A percentile compares a stretch with the other conserved stretches of the same genome.
Conservation (phyloP, 345 rosid genomes). For the Citrus medica region DNA sequence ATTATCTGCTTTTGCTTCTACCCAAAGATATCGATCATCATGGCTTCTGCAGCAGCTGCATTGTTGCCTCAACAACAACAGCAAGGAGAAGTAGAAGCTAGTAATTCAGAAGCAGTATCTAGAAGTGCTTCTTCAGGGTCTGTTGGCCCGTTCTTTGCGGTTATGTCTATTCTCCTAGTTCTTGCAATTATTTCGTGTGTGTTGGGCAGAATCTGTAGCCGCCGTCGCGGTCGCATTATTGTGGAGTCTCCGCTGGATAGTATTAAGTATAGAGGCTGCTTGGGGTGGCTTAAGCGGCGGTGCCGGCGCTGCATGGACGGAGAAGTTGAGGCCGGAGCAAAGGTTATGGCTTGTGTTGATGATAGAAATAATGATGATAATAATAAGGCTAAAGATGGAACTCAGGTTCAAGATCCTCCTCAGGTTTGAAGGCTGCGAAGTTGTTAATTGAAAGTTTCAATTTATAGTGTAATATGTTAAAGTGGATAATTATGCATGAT, state of each 20-base stretch:
- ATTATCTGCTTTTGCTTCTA: not conserved
- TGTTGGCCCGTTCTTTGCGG: constrained; percentile 69
- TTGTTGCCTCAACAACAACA: constrained; percentile 31
- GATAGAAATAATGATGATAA: not conserved
- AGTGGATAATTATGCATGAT: not conserved
- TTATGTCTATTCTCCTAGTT: constrained; percentile 49
- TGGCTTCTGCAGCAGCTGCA: constrained; percentile 26
- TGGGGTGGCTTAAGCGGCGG: constrained; percentile 42
- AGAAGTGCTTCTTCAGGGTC: constrained; percentile 39
- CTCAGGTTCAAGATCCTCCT: not conserved
- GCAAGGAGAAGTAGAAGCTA: constrained; percentile 14
- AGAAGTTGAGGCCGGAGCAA: constrained; percentile 42
- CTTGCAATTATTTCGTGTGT: constrained; percentile 58
- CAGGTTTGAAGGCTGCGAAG: not conserved
- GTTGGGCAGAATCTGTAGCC: constrained; percentile 50
- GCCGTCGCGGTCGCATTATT: constrained; percentile 3
- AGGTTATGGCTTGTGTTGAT: constrained; percentile 25
- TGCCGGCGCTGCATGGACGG: constrained; percentile 29
- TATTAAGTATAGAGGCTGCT: constrained; percentile 32
- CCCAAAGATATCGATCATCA: not conserved
- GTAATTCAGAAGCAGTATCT: constrained; percentile 15
- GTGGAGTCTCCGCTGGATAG: constrained; percentile 32
- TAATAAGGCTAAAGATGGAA: not conserved
- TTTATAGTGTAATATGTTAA: not conserved
- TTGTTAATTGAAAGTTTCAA: not conserved